phyloP scores from a whole-genome alignment of 2,329 filamentous ascomycete genomes.

The Chalaropsis ovoidea region DNA sequence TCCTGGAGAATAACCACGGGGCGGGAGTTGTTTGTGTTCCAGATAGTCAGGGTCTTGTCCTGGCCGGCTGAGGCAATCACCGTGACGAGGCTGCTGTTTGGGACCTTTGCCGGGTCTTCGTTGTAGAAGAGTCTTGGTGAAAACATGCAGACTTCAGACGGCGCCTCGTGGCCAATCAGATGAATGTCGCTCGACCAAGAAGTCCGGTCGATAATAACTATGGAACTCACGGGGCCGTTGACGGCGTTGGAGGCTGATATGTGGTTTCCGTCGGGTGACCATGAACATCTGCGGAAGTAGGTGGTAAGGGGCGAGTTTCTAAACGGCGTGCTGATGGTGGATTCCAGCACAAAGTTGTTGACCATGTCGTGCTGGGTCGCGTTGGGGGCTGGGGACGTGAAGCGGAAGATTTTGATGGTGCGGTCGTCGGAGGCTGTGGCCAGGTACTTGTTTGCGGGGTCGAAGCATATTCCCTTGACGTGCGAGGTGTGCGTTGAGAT shows the following conservation, averaged over 20 bases:
- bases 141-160: constrained; percentile 94
- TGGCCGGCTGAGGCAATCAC: constrained; percentile 95
- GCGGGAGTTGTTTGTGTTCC: constrained; percentile 91
- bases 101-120: constrained; percentile 50
- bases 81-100: constrained; percentile 55
- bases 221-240: constrained; percentile 92
- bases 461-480: constrained; percentile 97
- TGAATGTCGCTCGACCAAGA: constrained; percentile 96
- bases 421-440: constrained; percentile 95
- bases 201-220: constrained; percentile 86
- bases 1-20: constrained; percentile 87
- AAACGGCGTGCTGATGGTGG: constrained; percentile 82
- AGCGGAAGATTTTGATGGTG: constrained; percentile 92
- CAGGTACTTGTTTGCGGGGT: constrained; percentile 98
- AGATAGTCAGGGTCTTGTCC: constrained; percentile 90
- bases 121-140: constrained; percentile 81
- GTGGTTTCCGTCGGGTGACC: constrained; percentile 94
- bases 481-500: constrained; percentile 89
- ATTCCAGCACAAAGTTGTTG: constrained; percentile 90
- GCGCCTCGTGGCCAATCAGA: constrained; percentile 90
- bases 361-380: constrained; percentile 90
- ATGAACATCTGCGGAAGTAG: constrained; percentile 92
- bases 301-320: constrained; percentile 87
- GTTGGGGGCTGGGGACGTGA: constrained; percentile 81
- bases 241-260: constrained; percentile 95